Evolutionary conservation across 2,329 filamentous ascomycete genomes (phyloP).

Genomic region (Xylaria sp.): DNA sequence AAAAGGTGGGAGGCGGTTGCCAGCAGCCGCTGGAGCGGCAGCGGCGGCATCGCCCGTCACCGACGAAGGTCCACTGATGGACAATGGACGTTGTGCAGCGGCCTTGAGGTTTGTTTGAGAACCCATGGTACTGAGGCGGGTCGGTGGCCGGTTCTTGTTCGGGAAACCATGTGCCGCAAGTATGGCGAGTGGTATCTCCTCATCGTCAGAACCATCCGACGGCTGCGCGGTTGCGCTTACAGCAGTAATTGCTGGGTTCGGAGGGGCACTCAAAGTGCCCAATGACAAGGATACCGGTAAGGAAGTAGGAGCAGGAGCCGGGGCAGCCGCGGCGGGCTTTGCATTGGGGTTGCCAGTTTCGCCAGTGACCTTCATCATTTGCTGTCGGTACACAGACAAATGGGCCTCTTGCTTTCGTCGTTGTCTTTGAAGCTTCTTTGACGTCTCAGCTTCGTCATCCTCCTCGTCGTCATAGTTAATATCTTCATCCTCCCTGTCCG

Average conservation of each 20-base stretch:
- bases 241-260: constrained; percentile 31
- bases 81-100: constrained; percentile 42
- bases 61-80: constrained; percentile 55
- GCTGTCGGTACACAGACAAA: constrained; percentile 82
- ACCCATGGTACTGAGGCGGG: constrained; percentile 55
- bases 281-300: constrained; percentile 46
- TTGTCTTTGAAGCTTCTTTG: constrained; percentile 66
- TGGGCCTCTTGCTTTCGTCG: constrained; percentile 85
- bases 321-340: constrained; percentile 39
- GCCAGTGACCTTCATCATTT: constrained; percentile 95
- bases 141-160: constrained; percentile 68
- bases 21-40: constrained; percentile 28
- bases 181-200: constrained; percentile 81
- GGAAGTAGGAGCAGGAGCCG: too few relatives aligned
- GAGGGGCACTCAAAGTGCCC: constrained; percentile 57
- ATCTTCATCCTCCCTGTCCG: constrained; percentile 40
- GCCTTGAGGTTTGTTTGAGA: constrained; percentile 69
- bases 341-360: constrained; percentile 51
- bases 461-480: constrained; percentile 52
- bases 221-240: constrained; percentile 34
- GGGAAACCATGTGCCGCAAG: constrained; percentile 86
- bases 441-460: constrained; percentile 74
- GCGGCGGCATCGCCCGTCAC: constrained; percentile 45
- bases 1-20: constrained; percentile 66
- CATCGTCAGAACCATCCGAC: constrained; percentile 65